Evolutionary conservation across 1,284 basidiomycete species (phyloP).

Genomic region (Fomitopsis pinicola): DNA sequence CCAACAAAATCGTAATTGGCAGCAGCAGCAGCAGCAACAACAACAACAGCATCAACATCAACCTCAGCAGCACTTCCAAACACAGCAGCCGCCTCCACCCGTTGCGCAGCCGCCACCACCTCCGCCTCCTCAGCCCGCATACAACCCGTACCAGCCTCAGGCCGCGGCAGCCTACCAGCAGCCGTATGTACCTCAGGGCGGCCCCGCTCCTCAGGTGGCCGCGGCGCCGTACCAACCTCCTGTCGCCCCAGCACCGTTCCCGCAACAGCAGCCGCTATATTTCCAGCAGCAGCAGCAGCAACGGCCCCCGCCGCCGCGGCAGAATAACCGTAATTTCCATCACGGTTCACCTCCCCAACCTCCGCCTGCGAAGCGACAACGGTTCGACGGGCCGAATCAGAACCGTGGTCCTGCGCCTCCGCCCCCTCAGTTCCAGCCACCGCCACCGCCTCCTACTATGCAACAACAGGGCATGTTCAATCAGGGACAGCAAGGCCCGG

Average conservation of each 20-base stretch:
- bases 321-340: constrained; percentile 40
- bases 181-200: constrained; percentile 59
- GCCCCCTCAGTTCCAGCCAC: constrained; percentile 41
- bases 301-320: constrained; percentile 45
- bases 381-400: constrained; percentile 72
- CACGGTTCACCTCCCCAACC: constrained; percentile 66
- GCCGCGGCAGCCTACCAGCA: constrained; percentile 55
- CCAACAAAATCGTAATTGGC: constrained; percentile 54
- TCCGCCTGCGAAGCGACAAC: constrained; percentile 78
- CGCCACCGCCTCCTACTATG: constrained; percentile 32
- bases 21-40: constrained; percentile 51
- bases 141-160: constrained; percentile 75
- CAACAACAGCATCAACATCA: constrained; percentile 47
- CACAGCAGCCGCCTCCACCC: constrained; percentile 37
- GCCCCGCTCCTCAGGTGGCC: constrained; percentile 39
- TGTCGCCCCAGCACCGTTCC: constrained; percentile 22
- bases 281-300: constrained; percentile 40
- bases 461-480: constrained; percentile 21
- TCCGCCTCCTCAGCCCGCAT: constrained; percentile 50
- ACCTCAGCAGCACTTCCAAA: not conserved
- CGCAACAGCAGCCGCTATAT: constrained; percentile 25
- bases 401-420: constrained; percentile 37
- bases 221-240: constrained; percentile 28
- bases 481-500: constrained; percentile 21
- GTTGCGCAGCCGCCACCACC: constrained; percentile 42